Evolutionary conservation across 1,284 basidiomycete genomes (phyloP).

Genomic region (Ustilago loliicola): DNA sequence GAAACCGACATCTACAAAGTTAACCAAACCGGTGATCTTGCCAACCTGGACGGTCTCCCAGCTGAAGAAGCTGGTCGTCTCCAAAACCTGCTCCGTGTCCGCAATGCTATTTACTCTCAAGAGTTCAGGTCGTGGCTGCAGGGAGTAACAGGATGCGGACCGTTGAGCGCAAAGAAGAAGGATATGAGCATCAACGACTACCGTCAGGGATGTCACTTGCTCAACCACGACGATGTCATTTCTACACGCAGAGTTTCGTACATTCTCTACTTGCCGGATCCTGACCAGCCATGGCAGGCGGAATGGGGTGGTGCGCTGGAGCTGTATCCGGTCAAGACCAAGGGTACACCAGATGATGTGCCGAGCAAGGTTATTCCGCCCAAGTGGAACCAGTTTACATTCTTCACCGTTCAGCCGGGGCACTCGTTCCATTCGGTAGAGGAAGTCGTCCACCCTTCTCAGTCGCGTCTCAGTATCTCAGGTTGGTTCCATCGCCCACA

Average conservation of each 20-base stretch:
- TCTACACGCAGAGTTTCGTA: slow-evolving; percentile 94
- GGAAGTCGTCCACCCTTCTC: slow-evolving; percentile 77
- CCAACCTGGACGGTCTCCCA: slow-evolving; percentile 85
- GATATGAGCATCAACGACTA: slow-evolving; percentile 97
- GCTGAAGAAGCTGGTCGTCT: slow-evolving; percentile 62
- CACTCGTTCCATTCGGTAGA: slow-evolving; percentile 97
- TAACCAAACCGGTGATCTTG: slow-evolving; percentile 96
- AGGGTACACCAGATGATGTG: slow-evolving; percentile 59
- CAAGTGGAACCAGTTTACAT: slow-evolving; percentile 94
- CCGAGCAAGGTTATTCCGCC: slow-evolving; percentile 65
- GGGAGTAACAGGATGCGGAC: slow-evolving; percentile 90
- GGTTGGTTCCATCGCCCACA: slow-evolving; percentile 93
- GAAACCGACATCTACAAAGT: slow-evolving; percentile 99
- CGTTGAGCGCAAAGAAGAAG: slow-evolving; percentile 89
- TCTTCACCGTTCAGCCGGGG: slow-evolving; percentile 88
- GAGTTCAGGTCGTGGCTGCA: slow-evolving; percentile 87
- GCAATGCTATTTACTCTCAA: slow-evolving; percentile 90
- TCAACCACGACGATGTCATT: slow-evolving; percentile 85
- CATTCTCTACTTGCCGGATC: slow-evolving; percentile 96
- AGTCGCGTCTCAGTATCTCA: slow-evolving; percentile 80
- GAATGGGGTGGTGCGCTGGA: slow-evolving; percentile 94
- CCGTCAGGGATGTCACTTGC: slow-evolving; percentile 84
- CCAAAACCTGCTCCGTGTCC: slow-evolving; percentile 76
- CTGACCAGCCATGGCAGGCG: slow-evolving; percentile 77
- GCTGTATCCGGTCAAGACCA: slow-evolving; percentile 79